Percentiles rank a stretch among this genome's conserved stretches.
These are phyloP conservation scores for Conticribra guillardii DNA, from an alignment of 108 stramenopile genomes.

Conservation along the genomic window DNA sequence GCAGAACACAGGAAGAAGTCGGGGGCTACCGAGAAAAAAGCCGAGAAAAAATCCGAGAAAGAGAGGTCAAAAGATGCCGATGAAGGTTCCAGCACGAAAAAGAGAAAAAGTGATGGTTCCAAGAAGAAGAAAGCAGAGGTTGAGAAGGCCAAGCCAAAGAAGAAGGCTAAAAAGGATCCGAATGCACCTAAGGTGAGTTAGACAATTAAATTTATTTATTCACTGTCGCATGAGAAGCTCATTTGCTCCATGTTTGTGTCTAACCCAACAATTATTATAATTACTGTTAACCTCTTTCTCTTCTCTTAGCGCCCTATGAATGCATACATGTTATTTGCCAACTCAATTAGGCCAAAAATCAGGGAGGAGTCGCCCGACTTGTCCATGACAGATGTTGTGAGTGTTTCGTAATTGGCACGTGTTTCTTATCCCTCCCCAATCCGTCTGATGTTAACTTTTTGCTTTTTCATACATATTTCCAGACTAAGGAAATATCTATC, in stretches of 20 bases:
- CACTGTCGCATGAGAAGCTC: too few relatives aligned
- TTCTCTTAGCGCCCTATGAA: constrained; percentile 46
- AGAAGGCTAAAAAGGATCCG: constrained; percentile 54
- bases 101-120: constrained; percentile 22
- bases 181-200: constrained; percentile 34
- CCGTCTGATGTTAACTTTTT: not conserved
- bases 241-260: too few relatives aligned
- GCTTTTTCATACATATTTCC: too few relatives aligned
- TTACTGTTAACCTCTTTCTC: not conserved
- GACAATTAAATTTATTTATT: too few relatives aligned
- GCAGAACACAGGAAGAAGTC: constrained; percentile 46
- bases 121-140: constrained; percentile 37
- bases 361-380: constrained; percentile 78
- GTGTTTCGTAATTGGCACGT: constrained; percentile 16
- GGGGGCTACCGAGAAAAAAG: constrained; percentile 28
- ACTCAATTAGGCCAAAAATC: constrained; percentile 59
- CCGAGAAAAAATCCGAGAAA: constrained; percentile 36
- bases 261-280: not conserved
- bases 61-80: constrained; percentile 22
- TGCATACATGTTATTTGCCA: constrained; percentile 73
- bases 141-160: constrained; percentile 20
- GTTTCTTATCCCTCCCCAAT: not conserved
- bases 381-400: constrained; percentile 57
- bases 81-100: constrained; percentile 8
- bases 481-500: constrained; percentile 62